A percentile compares a stretch with the other conserved stretches of the same genome.
Conservation (phyloP, 1,284 basidiomycete species). For the Ceratobasidium sp. region DNA sequence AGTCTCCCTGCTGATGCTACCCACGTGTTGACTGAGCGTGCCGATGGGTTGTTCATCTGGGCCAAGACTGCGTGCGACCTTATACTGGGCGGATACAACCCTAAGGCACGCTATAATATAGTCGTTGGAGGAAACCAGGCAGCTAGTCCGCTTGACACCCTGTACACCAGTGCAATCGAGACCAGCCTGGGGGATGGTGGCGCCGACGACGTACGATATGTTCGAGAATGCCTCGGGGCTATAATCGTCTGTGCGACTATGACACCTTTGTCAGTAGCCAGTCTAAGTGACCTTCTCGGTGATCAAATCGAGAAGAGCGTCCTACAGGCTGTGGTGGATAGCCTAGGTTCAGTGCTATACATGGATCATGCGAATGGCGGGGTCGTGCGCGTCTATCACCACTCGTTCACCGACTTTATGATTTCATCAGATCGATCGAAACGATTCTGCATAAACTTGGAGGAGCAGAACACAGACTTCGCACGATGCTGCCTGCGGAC, state of each 20-base stretch:
- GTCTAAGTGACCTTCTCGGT: constrained; percentile 13
- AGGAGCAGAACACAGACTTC: constrained; percentile 7
- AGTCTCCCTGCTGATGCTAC: background rate
- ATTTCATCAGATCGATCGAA: too few relatives aligned
- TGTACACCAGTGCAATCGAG: constrained; percentile 11
- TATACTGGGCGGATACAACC: background rate
- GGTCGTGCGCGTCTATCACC: constrained; percentile 30
- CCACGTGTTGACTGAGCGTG: background rate
- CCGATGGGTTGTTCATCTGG: constrained; percentile 1
- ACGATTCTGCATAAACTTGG: background rate
- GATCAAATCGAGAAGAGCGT: background rate
- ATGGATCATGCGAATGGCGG: background rate
- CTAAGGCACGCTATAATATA: background rate
- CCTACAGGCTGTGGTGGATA: background rate
- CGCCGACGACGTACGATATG: background rate
- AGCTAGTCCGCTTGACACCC: background rate
- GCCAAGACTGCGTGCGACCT: too few relatives aligned
- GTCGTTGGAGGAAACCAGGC: background rate
- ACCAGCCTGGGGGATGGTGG: background rate
- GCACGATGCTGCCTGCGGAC: constrained; percentile 12
- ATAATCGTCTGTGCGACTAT: constrained; percentile 8
- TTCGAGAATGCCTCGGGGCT: constrained; percentile 8
- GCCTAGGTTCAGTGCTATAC: constrained; percentile 32
- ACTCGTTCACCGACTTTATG: constrained; percentile 8
- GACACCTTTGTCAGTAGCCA: constrained; percentile 7